Evolutionary conservation across 2,329 filamentous ascomycete species (phyloP), one percentile per base, ranked within the genome.

Genomic region (Fonsecaea monophora): DNA sequence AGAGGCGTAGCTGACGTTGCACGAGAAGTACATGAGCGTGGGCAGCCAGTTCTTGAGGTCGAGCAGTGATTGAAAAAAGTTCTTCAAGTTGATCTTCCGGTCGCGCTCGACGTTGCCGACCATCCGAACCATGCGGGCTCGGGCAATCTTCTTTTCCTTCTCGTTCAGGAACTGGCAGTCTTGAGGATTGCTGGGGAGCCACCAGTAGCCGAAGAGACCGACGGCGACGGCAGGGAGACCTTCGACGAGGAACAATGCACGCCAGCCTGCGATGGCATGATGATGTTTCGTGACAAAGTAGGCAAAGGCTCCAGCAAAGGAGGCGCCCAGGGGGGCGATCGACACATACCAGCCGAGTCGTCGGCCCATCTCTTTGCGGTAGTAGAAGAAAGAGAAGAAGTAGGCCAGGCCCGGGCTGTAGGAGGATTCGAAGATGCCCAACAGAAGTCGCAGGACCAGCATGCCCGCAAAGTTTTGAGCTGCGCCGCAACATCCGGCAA

Each of bases 181-280:
- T 32, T 85, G 82, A 0, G 92, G 92, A 0, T 86, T 86, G 78
- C 96, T 92, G 0, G 92, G 92, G 58, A 96, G 87, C 74, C 89
- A 81, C 60, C 83, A 82, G 88, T 88, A 96, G 13, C 91, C 90
- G 70, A 90, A 83, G 0, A 90, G 86, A 6, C 91, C 89, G 13
- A 91, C 86, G 8, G 96, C 69, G 50, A 95, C 85, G 30, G 90
- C 92, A 1, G 92, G 93, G 68, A 95, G 94, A 1, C 92, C 93
- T 77, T 96, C 92, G 12, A 94, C 72, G 4, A 96, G 83, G 74
- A 96, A 96, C 30, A 96, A 83, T 1, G 94, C 83, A 15, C 92
- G 86, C 92, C 92, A 96, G 3, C 91, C 87, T 0, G 92, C 90
- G 57, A 96, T 88, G 15, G 90, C 90, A 1, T 82, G 80, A 71